Evolutionary conservation across 352 stramenopile genomes (phyloP).

Genomic region (Phytopythium delawarense): DNA sequence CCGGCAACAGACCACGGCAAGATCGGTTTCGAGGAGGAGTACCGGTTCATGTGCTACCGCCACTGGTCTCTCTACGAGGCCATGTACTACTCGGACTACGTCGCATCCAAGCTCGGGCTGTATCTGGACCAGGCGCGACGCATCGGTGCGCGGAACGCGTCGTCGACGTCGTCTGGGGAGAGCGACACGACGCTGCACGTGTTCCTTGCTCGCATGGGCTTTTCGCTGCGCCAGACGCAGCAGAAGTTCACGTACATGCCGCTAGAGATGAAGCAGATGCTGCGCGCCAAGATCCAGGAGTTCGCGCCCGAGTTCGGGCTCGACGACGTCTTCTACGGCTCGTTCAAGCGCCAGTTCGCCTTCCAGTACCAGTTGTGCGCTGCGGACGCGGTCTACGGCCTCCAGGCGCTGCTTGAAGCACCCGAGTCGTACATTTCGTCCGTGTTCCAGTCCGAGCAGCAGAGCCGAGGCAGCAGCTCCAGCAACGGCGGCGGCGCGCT

Average conservation of each 20-base stretch:
- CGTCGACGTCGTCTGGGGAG: slow-evolving; percentile 20
- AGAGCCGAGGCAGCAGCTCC: slow-evolving; percentile 27
- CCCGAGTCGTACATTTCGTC: slow-evolving; percentile 60
- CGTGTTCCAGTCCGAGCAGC: slow-evolving; percentile 63
- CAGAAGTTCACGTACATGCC: slow-evolving; percentile 97
- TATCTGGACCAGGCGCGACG: slow-evolving; percentile 63
- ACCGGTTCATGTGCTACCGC: slow-evolving; percentile 96
- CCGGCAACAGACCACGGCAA: slow-evolving; percentile 74
- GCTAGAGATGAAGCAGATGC: slow-evolving; percentile 85
- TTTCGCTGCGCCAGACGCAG: slow-evolving; percentile 93
- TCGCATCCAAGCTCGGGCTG: slow-evolving; percentile 87
- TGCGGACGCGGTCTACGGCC: slow-evolving; percentile 93
- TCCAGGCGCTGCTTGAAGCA: slow-evolving; percentile 93
- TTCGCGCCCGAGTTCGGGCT: slow-evolving; percentile 94
- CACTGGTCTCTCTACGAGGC: slow-evolving; percentile 94
- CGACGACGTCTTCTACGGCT: slow-evolving; percentile 95
- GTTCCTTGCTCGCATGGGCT: slow-evolving; percentile 97
- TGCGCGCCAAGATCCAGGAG: slow-evolving; percentile 91
- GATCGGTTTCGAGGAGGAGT: slow-evolving; percentile 91
- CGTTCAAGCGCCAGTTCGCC: slow-evolving; percentile 92
- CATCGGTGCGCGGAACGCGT: slow-evolving; percentile 56
- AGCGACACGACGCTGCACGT: slow-evolving; percentile 86
- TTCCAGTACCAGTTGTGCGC: slow-evolving; percentile 95
- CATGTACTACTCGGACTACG: slow-evolving; percentile 96
- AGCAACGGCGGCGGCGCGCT: background rate